phyloP scores from a whole-genome alignment of 768 basidiomycete species.

The Lactarius hatsudake region DNA sequence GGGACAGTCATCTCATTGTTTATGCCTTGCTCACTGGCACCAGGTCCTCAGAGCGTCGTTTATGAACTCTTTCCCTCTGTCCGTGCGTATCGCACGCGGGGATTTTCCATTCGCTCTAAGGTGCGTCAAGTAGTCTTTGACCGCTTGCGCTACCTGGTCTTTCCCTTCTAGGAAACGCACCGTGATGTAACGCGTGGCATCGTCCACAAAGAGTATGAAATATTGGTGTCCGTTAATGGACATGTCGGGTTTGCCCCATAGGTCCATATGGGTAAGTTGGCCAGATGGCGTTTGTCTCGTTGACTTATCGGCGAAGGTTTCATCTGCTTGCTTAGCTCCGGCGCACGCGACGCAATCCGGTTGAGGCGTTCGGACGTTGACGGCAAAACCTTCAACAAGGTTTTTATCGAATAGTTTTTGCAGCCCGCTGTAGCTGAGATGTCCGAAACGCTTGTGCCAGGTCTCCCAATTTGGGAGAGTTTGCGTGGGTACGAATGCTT shows the following conservation, averaged over 20 bases:
- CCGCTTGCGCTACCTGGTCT: not conserved
- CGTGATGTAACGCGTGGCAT: not conserved
- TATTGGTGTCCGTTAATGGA: not conserved
- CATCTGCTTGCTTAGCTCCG: not conserved
- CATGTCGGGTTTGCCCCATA: not conserved
- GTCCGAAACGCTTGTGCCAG: too few species aligned
- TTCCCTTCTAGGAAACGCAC: not conserved
- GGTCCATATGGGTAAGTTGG: too few species aligned
- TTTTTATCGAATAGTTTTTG: too few species aligned
- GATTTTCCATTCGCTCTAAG: not conserved
- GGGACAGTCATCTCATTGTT: not conserved
- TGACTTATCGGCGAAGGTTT: not conserved
- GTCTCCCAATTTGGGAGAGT: too few species aligned
- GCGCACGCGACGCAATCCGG: not conserved
- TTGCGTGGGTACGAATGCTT: too few species aligned
- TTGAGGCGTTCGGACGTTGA: not conserved
- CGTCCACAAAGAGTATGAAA: not conserved
- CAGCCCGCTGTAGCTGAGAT: too few species aligned
- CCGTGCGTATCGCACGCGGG: not conserved
- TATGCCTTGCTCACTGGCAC: not conserved
- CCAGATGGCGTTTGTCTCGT: too few species aligned
- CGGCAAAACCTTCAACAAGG: too few species aligned
- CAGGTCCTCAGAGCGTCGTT: not conserved
- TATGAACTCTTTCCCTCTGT: not conserved
- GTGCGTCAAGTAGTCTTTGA: not conserved